Percentiles rank a stretch among this genome's conserved stretches.
phyloP scores from a whole-genome alignment of 305 asterid genomes.

The Fraxinus ornus region DNA sequence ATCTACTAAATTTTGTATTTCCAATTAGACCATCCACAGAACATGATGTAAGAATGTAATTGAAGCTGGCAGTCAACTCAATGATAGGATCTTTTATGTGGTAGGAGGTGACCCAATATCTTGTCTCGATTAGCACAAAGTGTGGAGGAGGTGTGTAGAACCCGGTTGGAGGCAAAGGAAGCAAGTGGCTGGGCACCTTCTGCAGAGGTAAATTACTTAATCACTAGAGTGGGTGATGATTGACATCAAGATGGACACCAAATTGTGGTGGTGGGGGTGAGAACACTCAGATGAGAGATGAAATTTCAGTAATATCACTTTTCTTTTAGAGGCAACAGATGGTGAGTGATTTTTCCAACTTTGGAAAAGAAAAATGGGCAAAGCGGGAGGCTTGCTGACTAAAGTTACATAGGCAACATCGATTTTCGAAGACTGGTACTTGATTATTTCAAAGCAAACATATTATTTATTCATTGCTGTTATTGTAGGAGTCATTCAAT shows the following conservation, averaged over 20 bases:
- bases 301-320: neutral
- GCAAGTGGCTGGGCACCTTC: neutral
- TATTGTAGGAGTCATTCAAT: neutral
- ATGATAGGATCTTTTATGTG: neutral
- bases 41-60: neutral
- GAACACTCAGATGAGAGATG: neutral
- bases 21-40: constrained; percentile 1
- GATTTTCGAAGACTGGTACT: neutral
- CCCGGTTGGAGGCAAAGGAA: neutral
- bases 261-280: neutral
- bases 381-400: neutral
- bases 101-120: neutral
- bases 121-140: neutral
- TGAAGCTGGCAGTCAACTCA: neutral
- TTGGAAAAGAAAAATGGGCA: neutral
- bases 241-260: neutral
- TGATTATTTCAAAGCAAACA: neutral
- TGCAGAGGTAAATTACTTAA: neutral
- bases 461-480: neutral
- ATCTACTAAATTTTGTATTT: neutral
- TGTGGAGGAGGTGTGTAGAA: neutral
- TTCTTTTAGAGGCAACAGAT: neutral
- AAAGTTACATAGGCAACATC: neutral
- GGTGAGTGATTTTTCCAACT: neutral
- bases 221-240: neutral